phyloP scores from a whole-genome alignment of 139 green algal genomes.

The Penium margaritaceum region DNA sequence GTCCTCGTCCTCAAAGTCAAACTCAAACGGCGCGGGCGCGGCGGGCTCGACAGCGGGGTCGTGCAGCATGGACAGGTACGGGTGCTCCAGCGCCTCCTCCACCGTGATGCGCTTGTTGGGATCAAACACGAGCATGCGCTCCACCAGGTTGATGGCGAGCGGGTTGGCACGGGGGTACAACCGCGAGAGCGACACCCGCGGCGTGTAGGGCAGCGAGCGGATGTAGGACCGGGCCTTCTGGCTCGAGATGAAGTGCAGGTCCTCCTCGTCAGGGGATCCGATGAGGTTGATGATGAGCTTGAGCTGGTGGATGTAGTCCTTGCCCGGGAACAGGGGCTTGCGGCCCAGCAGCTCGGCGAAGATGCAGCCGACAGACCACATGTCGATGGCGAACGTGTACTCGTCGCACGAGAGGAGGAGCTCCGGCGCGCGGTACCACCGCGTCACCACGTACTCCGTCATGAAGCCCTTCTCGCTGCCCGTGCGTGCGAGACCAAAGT shows the following conservation, averaged over 20 bases:
- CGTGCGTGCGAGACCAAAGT: slow-evolving; percentile 60
- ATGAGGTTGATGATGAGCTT: slow-evolving; percentile 61
- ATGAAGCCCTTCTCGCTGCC: slow-evolving; percentile 54
- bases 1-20: slow-evolving; percentile 54
- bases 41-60: slow-evolving; percentile 53
- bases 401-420: slow-evolving; percentile 58
- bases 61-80: slow-evolving; percentile 57
- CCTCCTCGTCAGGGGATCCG: slow-evolving; percentile 47
- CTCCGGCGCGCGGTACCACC: slow-evolving; percentile 61
- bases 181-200: slow-evolving; percentile 39
- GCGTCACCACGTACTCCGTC: slow-evolving; percentile 63
- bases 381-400: slow-evolving; percentile 58
- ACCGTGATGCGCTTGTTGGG: slow-evolving; percentile 56
- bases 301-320: slow-evolving; percentile 64
- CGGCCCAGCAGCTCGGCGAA: slow-evolving; percentile 59
- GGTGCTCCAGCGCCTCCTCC: slow-evolving; percentile 55
- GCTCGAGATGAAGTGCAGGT: slow-evolving; percentile 50
- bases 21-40: slow-evolving; percentile 46
- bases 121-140: slow-evolving; percentile 60
- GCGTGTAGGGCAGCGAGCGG: slow-evolving; percentile 40
- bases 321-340: slow-evolving; percentile 58
- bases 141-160: slow-evolving; percentile 52
- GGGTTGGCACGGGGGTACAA: slow-evolving; percentile 50
- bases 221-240: slow-evolving; percentile 59
- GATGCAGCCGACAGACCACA: slow-evolving; percentile 60